These are phyloP conservation scores for Ceriops zippeliana DNA, from an alignment of 345 rosid genomes.

Conservation along the genomic window DNA sequence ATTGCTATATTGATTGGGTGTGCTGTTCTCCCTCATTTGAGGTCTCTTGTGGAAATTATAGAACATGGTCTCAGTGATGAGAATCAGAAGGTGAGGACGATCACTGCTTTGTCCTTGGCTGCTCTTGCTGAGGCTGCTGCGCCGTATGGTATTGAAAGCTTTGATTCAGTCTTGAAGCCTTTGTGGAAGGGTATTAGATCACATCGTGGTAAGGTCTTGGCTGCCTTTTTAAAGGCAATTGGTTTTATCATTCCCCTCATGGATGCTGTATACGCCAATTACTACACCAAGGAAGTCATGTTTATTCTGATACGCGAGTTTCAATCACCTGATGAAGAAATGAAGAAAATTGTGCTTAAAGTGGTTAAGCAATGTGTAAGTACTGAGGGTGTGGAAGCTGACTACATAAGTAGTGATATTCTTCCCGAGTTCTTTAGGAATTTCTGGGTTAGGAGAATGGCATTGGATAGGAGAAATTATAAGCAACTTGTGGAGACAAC, in stretches of 20 bases:
- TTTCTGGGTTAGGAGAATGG: constrained; percentile 98
- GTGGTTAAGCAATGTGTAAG: constrained; percentile 99
- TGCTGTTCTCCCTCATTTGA: constrained; percentile 94
- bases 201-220: constrained; percentile 97
- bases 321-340: constrained; percentile 98
- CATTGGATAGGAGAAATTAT: constrained; percentile 88
- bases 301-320: constrained; percentile 91
- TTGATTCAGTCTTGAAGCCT: constrained; percentile 94
- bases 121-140: constrained; percentile 99
- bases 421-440: constrained; percentile 88
- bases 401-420: constrained; percentile 82
- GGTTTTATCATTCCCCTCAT: constrained; percentile 97
- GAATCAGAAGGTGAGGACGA: constrained; percentile 96
- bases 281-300: constrained; percentile 98
- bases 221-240: constrained; percentile 98
- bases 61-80: constrained; percentile 96
- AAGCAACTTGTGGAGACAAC: constrained; percentile 96
- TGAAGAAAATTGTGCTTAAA: constrained; percentile 96
- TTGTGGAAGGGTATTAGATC: constrained; percentile 98
- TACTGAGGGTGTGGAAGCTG: constrained; percentile 96
- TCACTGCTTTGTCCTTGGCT: constrained; percentile 97
- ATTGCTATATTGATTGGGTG: constrained; percentile 96
- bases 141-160: constrained; percentile 98
- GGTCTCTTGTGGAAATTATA: constrained; percentile 89
- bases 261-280: constrained; percentile 94